phyloP scores from a whole-genome alignment of 371 early-diverging fungal genomes.

The Dipsacomyces acuminosporus region DNA sequence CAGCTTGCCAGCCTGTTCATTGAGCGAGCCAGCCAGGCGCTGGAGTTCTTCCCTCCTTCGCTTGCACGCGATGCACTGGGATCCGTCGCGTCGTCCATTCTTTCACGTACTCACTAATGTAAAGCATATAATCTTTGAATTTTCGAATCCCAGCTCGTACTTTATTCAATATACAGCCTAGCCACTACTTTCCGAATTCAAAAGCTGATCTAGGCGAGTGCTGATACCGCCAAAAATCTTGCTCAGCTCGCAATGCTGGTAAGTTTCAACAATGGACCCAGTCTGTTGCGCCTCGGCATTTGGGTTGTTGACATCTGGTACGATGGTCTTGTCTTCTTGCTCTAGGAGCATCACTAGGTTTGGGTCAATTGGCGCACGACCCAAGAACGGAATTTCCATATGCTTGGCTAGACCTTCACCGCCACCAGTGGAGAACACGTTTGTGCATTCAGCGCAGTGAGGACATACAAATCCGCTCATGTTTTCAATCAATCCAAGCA shows the following conservation, averaged over 20 bases:
- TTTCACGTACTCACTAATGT: constrained; percentile 32
- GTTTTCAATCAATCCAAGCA: constrained; percentile 98
- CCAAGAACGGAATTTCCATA: constrained; percentile 70
- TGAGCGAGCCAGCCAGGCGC: constrained; percentile 56
- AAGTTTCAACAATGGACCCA: constrained; percentile 41
- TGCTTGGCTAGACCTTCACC: constrained; percentile 85
- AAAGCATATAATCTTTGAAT: constrained; percentile 8
- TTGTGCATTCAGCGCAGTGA: constrained; percentile 73
- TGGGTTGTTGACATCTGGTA: constrained; percentile 33
- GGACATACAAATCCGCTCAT: constrained; percentile 87
- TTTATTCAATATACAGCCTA: too few relatives aligned
- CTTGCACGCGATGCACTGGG: constrained; percentile 61
- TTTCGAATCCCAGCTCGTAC: too few relatives aligned
- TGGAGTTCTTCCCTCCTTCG: constrained; percentile 60
- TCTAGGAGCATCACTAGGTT: constrained; percentile 45
- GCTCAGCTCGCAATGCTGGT: constrained; percentile 44
- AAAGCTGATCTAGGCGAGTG: constrained; percentile 4
- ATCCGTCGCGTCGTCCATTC: constrained; percentile 26
- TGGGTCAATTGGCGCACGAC: constrained; percentile 85
- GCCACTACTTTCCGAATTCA: background rate
- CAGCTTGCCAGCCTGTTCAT: constrained; percentile 37
- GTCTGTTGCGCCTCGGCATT: constrained; percentile 18
- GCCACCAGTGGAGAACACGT: constrained; percentile 90
- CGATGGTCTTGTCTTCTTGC: constrained; percentile 44
- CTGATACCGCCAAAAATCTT: constrained; percentile 30